phyloP scores from a whole-genome alignment of 371 early-diverging fungal species.

The Lichtheimia ornata region DNA sequence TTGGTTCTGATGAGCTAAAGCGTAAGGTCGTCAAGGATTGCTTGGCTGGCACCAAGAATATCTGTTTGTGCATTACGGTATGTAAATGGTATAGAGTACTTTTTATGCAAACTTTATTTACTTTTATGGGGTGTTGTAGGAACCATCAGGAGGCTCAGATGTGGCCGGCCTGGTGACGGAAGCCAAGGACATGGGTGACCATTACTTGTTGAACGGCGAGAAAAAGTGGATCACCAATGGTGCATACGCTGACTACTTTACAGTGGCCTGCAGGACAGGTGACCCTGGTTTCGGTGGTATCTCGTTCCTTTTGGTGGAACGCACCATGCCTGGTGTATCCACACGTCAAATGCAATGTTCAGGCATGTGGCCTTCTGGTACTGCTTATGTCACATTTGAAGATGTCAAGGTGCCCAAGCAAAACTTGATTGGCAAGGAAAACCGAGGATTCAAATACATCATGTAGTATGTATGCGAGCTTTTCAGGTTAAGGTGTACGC shows the following conservation, averaged over 20 bases:
- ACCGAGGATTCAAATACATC: slow-evolving; percentile 84
- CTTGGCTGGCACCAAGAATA: slow-evolving; percentile 63
- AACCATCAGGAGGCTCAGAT: slow-evolving; percentile 74
- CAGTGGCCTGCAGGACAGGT: slow-evolving; percentile 74
- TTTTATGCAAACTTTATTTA: too few relatives aligned
- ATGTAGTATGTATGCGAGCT: slow-evolving; percentile 38
- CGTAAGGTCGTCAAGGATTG: slow-evolving; percentile 60
- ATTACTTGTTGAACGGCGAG: slow-evolving; percentile 80
- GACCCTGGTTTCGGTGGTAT: slow-evolving; percentile 83
- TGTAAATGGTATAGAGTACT: too few relatives aligned
- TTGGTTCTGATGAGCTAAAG: slow-evolving; percentile 63
- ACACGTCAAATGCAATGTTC: slow-evolving; percentile 79
- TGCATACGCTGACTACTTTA: slow-evolving; percentile 78
- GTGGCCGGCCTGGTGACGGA: slow-evolving; percentile 78
- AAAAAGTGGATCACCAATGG: slow-evolving; percentile 92
- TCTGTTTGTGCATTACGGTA: slow-evolving; percentile 68
- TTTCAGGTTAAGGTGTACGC: background rate
- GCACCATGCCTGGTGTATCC: slow-evolving; percentile 78
- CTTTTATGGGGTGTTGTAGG: too few relatives aligned
- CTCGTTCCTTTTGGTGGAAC: slow-evolving; percentile 75
- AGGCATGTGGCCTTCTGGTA: slow-evolving; percentile 81
- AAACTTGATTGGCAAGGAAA: slow-evolving; percentile 84
- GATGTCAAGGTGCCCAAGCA: slow-evolving; percentile 84
- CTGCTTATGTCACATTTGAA: slow-evolving; percentile 74
- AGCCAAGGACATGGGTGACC: slow-evolving; percentile 59